phyloP scores from a whole-genome alignment of 805 yeast genomes.

The Metschnikowia kunwiensis region DNA sequence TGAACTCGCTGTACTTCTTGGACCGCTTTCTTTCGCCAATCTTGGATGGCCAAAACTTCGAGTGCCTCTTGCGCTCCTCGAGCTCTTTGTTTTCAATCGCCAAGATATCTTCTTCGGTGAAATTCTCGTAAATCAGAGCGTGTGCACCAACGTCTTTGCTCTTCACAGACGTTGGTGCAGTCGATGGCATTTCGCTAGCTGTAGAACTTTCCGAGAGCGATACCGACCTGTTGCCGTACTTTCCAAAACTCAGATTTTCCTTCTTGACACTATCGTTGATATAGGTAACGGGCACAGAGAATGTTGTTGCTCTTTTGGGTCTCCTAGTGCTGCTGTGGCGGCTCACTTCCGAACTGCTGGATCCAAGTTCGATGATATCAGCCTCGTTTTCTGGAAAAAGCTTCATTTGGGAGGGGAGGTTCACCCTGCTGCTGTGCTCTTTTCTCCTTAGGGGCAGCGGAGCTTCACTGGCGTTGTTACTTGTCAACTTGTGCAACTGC shows the following conservation, averaged over 20 bases:
- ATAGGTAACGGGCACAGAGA: constrained; percentile 26
- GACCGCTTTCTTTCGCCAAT: constrained; percentile 68
- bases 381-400: constrained; percentile 39
- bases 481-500: constrained; percentile 25
- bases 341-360: constrained; percentile 27
- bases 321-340: constrained; percentile 36
- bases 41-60: constrained; percentile 47
- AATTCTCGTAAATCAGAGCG: constrained; percentile 21
- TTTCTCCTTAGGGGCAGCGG: constrained; percentile 10
- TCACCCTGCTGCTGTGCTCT: constrained; percentile 16
- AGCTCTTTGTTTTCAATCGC: constrained; percentile 45
- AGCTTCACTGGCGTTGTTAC: constrained; percentile 7
- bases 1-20: constrained; percentile 69
- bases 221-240: constrained; percentile 2
- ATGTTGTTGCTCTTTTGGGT: constrained; percentile 26
- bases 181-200: constrained; percentile 8
- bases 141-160: constrained; percentile 9
- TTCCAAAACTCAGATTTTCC: background rate
- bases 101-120: constrained; percentile 43
- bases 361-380: constrained; percentile 30
- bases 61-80: constrained; percentile 30
- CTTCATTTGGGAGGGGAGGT: constrained; percentile 56
- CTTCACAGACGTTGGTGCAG: constrained; percentile 11
- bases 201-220: constrained; percentile 9
- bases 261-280: constrained; percentile 10